Conservation (phyloP, 129 eudicot genomes). For the Escallonia rubra region DNA sequence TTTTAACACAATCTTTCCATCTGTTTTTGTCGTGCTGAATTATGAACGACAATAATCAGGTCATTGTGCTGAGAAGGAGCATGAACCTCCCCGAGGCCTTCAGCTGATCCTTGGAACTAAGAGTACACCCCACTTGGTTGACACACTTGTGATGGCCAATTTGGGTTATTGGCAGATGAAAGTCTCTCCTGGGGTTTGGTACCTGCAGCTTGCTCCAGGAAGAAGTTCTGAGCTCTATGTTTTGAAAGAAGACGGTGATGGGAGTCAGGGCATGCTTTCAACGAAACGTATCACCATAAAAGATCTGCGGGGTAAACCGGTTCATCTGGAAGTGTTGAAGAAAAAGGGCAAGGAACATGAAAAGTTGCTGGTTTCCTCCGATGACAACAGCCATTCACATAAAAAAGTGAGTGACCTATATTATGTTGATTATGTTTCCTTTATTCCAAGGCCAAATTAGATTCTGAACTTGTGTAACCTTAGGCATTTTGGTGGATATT, state of each 20-base stretch:
- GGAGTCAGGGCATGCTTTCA: conserved; percentile 35
- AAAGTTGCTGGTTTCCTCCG: conserved; percentile 57
- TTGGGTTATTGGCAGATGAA: conserved; percentile 99
- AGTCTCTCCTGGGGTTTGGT: conserved; percentile 93
- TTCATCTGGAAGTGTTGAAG: conserved; percentile 84
- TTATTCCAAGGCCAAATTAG: not conserved
- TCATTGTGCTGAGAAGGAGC: conserved; percentile 94
- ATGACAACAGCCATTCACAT: conserved; percentile 47
- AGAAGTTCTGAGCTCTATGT: conserved; percentile 92
- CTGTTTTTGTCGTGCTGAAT: not conserved
- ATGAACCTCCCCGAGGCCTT: conserved; percentile 91
- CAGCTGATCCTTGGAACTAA: conserved; percentile 93
- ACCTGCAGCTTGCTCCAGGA: conserved; percentile 92
- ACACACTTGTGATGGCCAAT: conserved; percentile 98
- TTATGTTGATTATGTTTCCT: not conserved
- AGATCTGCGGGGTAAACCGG: conserved; percentile 73
- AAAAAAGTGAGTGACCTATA: conserved; percentile 36
- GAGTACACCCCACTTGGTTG: conserved; percentile 79
- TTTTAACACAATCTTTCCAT: not conserved
- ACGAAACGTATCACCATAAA: conserved; percentile 67
- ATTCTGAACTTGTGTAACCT: not conserved
- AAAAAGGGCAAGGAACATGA: conserved; percentile 89
- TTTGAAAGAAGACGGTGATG: conserved; percentile 56
- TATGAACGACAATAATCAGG: conserved; percentile 42
- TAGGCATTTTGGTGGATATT: conserved; percentile 3